Evolutionary conservation across 1,139 yeast species (phyloP), one percentile per base, ranked within the genome.

Genomic region (Pichia sp.): DNA sequence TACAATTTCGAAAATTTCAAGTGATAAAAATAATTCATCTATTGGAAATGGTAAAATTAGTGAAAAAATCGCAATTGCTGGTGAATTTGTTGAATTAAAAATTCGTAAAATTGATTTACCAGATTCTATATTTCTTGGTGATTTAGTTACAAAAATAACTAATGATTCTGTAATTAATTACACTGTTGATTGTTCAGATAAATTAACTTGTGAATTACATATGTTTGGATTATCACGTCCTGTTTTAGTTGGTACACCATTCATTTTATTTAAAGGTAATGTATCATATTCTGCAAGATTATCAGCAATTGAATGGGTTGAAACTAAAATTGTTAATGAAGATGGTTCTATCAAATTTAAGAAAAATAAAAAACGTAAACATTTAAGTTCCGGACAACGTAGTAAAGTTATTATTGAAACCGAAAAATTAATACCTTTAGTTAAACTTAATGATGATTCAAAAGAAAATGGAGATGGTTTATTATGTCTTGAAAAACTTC

Each of bases 201-300:
- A 31, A 30, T 14, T 44, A 6, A 28, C 63, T 23, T 74, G 82
- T 25, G 69, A 78, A 37, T 56, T 88, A 39, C 70, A 74, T 31
- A 69, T 88, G 29, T 91, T 89, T 60, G 80, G 84, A 46, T 64
- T 85, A 63, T 48, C 43, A 4, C 70, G 74, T 52, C 98, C 98
- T 1, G 62, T 91, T 38, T 66, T 91, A 32, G 78, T 81, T 6
- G 97, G 98, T 5, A 74, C 94, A 1, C 85, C 93, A 36, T 73
- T 91, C 51, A 77, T 89, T 32, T 61, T 88, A 40, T 89, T 89
- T 63, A 74, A 94, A 51, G 94, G 94, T 50, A 81, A 87, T 44
- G 72, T 80, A 35, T 83, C 83, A 44, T 76, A 78, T 31, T 88
- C 47, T 9, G 44, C 46, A 13, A 37, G 31, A 20, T 31, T 48